These are phyloP conservation scores for Yamadazyma atlantica DNA, from an alignment of 1,139 yeast species.

Conservation along the genomic window DNA sequence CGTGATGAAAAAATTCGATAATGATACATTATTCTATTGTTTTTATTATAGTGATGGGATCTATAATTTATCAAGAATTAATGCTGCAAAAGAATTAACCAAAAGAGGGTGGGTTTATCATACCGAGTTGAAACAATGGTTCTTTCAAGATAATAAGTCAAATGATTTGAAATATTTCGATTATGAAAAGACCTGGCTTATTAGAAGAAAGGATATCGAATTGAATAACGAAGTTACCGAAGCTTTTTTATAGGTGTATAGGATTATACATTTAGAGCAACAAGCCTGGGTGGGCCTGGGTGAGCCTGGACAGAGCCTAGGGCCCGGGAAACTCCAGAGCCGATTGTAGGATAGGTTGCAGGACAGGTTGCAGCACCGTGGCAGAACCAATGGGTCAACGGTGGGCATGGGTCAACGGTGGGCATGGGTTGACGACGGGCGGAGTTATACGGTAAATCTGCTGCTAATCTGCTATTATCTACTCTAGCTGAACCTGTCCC, in stretches of 20 bases:
- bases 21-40: conserved; percentile 88
- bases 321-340: no score
- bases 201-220: conserved; percentile 62
- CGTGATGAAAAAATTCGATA: conserved; percentile 71
- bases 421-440: no score
- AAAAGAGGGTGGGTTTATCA: conserved; percentile 89
- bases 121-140: conserved; percentile 80
- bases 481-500: no score
- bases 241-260: conserved; percentile 1
- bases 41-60: conserved; percentile 70
- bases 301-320: no score
- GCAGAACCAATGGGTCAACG: no score
- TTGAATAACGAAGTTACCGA: conserved; percentile 3
- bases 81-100: conserved; percentile 82
- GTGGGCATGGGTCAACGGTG: no score
- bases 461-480: no score
- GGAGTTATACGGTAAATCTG: no score
- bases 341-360: no score
- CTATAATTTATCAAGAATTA: conserved; percentile 53
- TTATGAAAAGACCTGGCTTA: conserved; percentile 86
- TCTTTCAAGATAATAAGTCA: conserved; percentile 50
- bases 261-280: no score
- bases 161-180: conserved; percentile 80
- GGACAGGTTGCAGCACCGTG: no score
- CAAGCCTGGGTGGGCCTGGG: no score